Conservation (phyloP, 805 yeast species). For the Candida ficus region DNA sequence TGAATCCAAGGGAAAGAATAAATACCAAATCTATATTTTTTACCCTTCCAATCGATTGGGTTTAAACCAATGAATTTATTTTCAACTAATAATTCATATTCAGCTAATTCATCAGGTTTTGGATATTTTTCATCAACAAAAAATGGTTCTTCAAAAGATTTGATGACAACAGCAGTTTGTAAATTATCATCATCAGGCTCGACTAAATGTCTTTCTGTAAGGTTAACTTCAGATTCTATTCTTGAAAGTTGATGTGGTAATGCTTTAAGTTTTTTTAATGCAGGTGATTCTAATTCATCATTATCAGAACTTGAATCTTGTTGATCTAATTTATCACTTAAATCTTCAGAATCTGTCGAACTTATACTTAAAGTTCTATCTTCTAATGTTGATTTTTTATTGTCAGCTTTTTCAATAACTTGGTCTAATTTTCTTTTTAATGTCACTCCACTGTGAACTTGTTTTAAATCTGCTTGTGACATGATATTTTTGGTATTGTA, state of each 20-base stretch:
- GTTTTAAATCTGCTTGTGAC: no score
- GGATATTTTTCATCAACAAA: conserved; percentile 15
- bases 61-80: conserved; percentile 37
- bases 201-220: conserved; percentile 11
- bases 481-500: no score
- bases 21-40: conserved; percentile 40
- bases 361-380: conserved; percentile 20
- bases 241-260: conserved; percentile 4
- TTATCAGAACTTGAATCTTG: conserved; percentile 10
- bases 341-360: conserved; percentile 18
- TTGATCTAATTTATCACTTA: conserved; percentile 19
- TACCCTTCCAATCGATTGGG: conserved; percentile 47
- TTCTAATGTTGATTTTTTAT: conserved; percentile 4
- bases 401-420: neutral
- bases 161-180: conserved; percentile 24
- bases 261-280: neutral
- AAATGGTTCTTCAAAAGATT: conserved; percentile 25
- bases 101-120: conserved; percentile 20
- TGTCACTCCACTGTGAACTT: no score
- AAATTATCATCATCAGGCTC: conserved; percentile 11
- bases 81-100: conserved; percentile 27
- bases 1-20: conserved; percentile 46
- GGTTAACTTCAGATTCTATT: conserved; percentile 8
- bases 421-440: conserved; percentile 18
- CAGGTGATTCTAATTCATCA: conserved; percentile 2